Conservation (phyloP, 2,329 filamentous ascomycete genomes). For the Didymella pomorum region DNA sequence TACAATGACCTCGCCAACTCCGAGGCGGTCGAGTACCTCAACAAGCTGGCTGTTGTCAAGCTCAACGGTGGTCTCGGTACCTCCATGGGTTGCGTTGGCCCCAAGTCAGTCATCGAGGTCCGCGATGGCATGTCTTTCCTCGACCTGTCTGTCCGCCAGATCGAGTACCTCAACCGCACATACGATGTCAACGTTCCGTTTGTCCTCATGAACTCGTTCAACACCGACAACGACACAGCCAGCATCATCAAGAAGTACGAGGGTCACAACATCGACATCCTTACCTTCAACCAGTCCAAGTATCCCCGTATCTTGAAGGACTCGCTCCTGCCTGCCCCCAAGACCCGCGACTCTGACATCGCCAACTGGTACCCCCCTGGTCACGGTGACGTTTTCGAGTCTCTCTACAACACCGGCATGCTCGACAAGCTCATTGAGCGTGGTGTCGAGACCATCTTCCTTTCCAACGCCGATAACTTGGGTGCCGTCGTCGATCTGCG, state of each 20-base stretch:
- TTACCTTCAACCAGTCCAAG: slow-evolving; percentile 99
- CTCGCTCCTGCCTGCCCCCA: slow-evolving; percentile 93
- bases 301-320: slow-evolving; percentile 99
- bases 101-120: slow-evolving; percentile 99
- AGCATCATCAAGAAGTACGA: slow-evolving; percentile 99
- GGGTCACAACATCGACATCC: slow-evolving; percentile 98
- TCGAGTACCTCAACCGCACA: slow-evolving; percentile 98
- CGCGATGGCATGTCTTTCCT: slow-evolving; percentile 99
- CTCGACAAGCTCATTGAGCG: slow-evolving; percentile 95
- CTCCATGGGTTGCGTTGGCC: slow-evolving; percentile 98
- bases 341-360: slow-evolving; percentile 84
- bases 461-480: slow-evolving; percentile 99
- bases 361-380: slow-evolving; percentile 99
- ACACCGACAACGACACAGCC: slow-evolving; percentile 97
- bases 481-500: slow-evolving; percentile 97
- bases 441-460: slow-evolving; percentile 96
- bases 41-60: slow-evolving; percentile 98
- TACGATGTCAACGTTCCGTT: slow-evolving; percentile 98
- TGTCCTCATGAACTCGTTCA: slow-evolving; percentile 99
- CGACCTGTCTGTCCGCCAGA: slow-evolving; percentile 96
- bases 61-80: slow-evolving; percentile 99
- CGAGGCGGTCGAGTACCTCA: slow-evolving; percentile 91
- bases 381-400: slow-evolving; percentile 99
- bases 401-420: slow-evolving; percentile 97
- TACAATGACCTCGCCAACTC: slow-evolving; percentile 90